phyloP scores from a whole-genome alignment of 768 basidiomycete genomes.

The Termitomyces sp. region DNA sequence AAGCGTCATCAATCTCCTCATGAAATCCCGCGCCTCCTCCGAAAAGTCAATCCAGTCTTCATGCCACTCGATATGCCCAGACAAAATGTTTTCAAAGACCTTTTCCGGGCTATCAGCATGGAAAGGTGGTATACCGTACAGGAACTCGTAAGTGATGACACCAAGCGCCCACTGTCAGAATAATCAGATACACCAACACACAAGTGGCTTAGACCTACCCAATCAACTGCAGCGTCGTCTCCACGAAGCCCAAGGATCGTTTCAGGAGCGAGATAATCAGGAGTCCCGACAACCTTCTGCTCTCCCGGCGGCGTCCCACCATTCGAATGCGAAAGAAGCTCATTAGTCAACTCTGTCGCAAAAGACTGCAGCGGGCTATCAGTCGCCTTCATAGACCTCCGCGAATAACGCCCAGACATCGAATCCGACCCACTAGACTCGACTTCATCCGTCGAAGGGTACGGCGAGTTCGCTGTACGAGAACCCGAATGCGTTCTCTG shows the following conservation, averaged over 20 bases:
- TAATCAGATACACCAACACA: slow-evolving; percentile 7
- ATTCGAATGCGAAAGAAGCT: slow-evolving; percentile 73
- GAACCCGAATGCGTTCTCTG: slow-evolving; percentile 58
- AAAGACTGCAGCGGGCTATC: slow-evolving; percentile 87
- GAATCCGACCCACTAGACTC: slow-evolving; percentile 88
- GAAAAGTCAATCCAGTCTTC: slow-evolving; percentile 89
- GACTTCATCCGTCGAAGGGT: slow-evolving; percentile 70
- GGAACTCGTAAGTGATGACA: slow-evolving; percentile 96
- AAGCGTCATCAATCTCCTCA: slow-evolving; percentile 77
- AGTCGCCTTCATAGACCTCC: slow-evolving; percentile 39
- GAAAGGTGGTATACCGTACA: slow-evolving; percentile 96
- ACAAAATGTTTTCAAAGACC: slow-evolving; percentile 97
- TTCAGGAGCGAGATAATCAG: slow-evolving; percentile 95
- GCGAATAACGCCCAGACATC: slow-evolving; percentile 48
- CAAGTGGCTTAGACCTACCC: slow-evolving; percentile 81
- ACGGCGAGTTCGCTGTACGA: slow-evolving; percentile 60
- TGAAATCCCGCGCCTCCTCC: slow-evolving; percentile 84
- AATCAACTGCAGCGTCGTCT: slow-evolving; percentile 94
- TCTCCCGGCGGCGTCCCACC: slow-evolving; percentile 72
- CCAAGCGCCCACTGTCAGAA: slow-evolving; percentile 88
- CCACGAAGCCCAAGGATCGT: slow-evolving; percentile 93
- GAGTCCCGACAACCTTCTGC: slow-evolving; percentile 95
- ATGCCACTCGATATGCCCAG: slow-evolving; percentile 92
- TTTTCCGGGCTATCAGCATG: slow-evolving; percentile 96
- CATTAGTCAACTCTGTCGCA: slow-evolving; percentile 78